phyloP scores from a whole-genome alignment of 2,329 filamentous ascomycete genomes.

The Cladophialophora exuberans region DNA sequence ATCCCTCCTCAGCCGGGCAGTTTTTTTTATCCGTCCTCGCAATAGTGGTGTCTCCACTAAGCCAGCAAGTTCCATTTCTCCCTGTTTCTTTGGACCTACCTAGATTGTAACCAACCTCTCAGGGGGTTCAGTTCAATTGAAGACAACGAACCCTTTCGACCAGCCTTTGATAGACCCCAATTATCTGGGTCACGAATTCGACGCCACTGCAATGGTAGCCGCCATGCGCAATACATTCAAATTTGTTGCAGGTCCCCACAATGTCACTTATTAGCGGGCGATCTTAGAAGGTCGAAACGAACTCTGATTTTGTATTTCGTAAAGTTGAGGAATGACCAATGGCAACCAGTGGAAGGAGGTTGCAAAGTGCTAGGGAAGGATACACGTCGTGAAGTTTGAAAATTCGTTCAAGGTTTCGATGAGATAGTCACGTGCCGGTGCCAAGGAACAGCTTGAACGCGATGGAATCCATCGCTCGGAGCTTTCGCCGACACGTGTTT shows the following conservation, averaged over 20 bases:
- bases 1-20: not conserved
- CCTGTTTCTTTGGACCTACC: not conserved
- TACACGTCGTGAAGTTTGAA: too few species aligned
- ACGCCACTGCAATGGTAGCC: not conserved
- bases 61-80: not conserved
- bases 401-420: too few species aligned
- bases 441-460: too few species aligned
- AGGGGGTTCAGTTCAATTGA: not conserved
- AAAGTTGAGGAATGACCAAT: too few species aligned
- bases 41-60: not conserved
- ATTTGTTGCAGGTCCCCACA: not conserved
- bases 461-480: too few species aligned
- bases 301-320: too few species aligned
- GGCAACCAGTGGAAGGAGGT: too few species aligned
- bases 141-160: not conserved
- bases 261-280: too few species aligned
- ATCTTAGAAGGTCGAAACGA: too few species aligned
- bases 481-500: too few species aligned
- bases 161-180: not conserved
- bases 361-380: too few species aligned
- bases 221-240: not conserved
- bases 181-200: not conserved
- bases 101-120: not conserved
- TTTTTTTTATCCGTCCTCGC: not conserved
- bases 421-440: not conserved